phyloP scores from a whole-genome alignment of 768 basidiomycete genomes.

The Psilocybe cubensis region DNA sequence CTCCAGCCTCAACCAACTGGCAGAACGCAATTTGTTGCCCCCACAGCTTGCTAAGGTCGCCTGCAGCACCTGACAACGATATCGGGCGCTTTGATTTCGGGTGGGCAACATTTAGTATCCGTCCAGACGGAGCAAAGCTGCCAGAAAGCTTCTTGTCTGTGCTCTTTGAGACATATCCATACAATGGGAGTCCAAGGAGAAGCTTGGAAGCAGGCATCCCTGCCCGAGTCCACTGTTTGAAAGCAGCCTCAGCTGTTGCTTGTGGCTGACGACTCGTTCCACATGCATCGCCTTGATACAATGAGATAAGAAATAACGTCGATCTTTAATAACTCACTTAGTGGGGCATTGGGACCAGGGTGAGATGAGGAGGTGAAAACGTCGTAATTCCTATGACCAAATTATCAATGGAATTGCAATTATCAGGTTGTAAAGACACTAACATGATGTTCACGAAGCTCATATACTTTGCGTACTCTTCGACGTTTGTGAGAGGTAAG shows the following conservation, averaged over 20 bases:
- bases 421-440: conserved; percentile 15
- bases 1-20: conserved; percentile 45
- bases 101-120: conserved; percentile 30
- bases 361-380: conserved; percentile 61
- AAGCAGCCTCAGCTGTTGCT: conserved; percentile 65
- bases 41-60: conserved; percentile 48
- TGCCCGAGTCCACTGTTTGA: conserved; percentile 66
- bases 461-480: conserved; percentile 65
- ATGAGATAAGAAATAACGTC: neutral
- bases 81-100: conserved; percentile 15
- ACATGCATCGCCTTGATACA: conserved; percentile 50
- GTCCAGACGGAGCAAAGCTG: conserved; percentile 19
- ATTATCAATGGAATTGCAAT: neutral
- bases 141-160: conserved; percentile 33
- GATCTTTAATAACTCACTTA: conserved; percentile 34
- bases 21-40: conserved; percentile 58
- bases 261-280: conserved; percentile 62
- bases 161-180: conserved; percentile 65
- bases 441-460: conserved; percentile 72
- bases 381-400: conserved; percentile 67
- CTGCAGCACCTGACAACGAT: conserved; percentile 24
- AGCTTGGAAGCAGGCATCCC: conserved; percentile 71
- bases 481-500: conserved; percentile 61
- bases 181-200: conserved; percentile 70
- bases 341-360: conserved; percentile 80